Evolutionary conservation across 331 rosid genomes (phyloP), one percentile per base, ranked within the genome.

Genomic region (Malus hybrid): DNA sequence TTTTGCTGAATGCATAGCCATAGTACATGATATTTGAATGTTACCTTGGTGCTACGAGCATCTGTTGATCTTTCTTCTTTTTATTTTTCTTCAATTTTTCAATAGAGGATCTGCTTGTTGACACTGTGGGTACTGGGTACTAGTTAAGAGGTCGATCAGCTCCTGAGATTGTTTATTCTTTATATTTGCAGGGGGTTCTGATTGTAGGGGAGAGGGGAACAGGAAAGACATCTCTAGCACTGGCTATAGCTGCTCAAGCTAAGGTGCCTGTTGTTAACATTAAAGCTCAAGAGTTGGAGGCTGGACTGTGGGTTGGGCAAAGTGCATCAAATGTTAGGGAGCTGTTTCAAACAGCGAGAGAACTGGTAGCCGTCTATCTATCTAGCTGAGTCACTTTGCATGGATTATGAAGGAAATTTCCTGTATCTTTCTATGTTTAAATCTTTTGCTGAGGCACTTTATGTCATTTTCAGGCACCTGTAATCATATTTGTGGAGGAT

Each of bases 291-390:
- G 88, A 94, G 85, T 78, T 94, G 87, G 98, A 94, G 83, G 93
- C 97, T 74, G 98, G 98, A 78, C 82, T 94, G 70, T 94, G 98
- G 98, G 98, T 94, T 79, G 98, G 98, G 69, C 98, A 94, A 83
- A 88, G 98, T 86, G 98, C 97, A 70, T 91, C 98, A 55, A 94
- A 94, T 80, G 92, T 94, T 79, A 90, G 98, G 60, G 98, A 94
- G 85, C 80, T 94, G 83, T 91, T 94, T 86, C 98, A 94, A 79
- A 91, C 98, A 68, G 98, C 97, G 24, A 88, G 98, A 80, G 98
- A 94, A 84, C 84, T 94, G 98, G 97, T 94, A 83, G 76, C 4
- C 61, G 34, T 29, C 54, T 78, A 6, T 29, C 7, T 29, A 24
- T 36, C 42, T 60, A 27, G 22, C 18, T 70, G 6, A 5, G 33